Base-by-base conservation (phyloP, 2,329 filamentous ascomycete genomes). In the Sclerotiophoma versabilis region DNA sequence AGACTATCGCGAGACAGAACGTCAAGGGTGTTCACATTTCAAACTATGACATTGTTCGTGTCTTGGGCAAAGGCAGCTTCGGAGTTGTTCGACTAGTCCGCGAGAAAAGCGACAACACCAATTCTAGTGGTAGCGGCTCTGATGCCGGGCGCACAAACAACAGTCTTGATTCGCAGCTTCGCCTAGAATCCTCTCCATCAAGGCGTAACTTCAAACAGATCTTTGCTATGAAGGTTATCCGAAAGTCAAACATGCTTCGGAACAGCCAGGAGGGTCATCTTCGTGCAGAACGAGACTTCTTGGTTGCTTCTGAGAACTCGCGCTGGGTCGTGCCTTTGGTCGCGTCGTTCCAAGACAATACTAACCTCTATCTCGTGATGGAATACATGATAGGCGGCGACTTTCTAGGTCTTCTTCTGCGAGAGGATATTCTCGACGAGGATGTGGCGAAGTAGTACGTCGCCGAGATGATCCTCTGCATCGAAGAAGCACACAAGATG, bases 311-410 rank as follows among this genome's bases (percentile, higher is more conserved):
- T 1, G 90, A 95, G 71, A 90, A 87, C n/a, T 96, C 92, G 5
- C 84, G 84, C 57, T 98, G 93, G 93, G 87, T 96, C 39, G 91
- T 98, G 2, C 91, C 93, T 0, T 79, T 99, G 29, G 84, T 96
- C 44, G 83, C 91, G 43, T 95, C 92, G 68, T 98, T 98, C 62
- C 92, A 98, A 73, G 95, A 98, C 71, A 79, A 84, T 29, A 83
- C 84, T 34, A 91, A 91, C 64, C 81, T 99, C 5, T 98, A 98
- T 67, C 84, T 99, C 5, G 90, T 97, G 46, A 97, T 98, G 92
- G 93, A 98, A 55, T 99, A 96, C 71, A 97, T 97, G 92, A 89
- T 96, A 2, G 95, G 93, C 0, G 93, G 95, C 0, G 93, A 99
- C 72, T 98, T 99, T 63, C 81, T 99, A 0, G 91, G 91, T 1